These are phyloP conservation scores for Simmondsia chinensis DNA, from an alignment of 148 eudicot species.

Conservation along the genomic window DNA sequence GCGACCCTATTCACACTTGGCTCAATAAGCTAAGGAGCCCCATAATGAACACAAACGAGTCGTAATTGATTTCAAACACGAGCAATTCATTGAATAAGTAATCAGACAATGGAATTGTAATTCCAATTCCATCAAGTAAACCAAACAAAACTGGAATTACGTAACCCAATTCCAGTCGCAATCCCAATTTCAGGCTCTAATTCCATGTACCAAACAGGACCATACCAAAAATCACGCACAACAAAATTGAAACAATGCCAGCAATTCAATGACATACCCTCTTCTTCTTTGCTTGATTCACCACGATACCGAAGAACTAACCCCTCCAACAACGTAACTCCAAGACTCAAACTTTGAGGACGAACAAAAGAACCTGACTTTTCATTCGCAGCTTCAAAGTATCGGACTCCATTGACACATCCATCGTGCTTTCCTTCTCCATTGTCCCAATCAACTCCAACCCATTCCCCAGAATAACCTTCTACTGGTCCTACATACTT, in stretches of 20 bases:
- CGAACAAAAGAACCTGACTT: conserved; percentile 68
- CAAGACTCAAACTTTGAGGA: conserved; percentile 43
- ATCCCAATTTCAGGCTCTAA: not conserved
- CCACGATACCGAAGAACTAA: conserved; percentile 47
- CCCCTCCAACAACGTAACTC: conserved; percentile 57
- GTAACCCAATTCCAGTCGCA: too few species aligned
- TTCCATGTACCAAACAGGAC: not conserved
- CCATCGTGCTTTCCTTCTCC: conserved; percentile 82
- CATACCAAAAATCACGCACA: not conserved
- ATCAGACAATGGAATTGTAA: too few species aligned
- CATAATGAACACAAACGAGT: too few species aligned
- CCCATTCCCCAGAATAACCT: conserved; percentile 69
- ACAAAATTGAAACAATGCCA: not conserved
- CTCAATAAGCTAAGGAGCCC: too few species aligned
- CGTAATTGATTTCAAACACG: too few species aligned
- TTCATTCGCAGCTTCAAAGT: conserved; percentile 41
- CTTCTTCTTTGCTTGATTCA: conserved; percentile 59
- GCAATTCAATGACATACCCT: conserved; percentile 34
- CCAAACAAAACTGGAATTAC: too few species aligned
- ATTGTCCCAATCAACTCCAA: conserved; percentile 92
- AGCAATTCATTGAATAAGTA: too few species aligned
- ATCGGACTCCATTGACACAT: conserved; percentile 54
- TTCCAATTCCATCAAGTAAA: too few species aligned
- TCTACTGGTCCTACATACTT: conserved; percentile 57
- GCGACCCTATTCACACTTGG: too few species aligned